Evolutionary conservation across 2,329 filamentous ascomycete species (phyloP), one percentile per base, ranked within the genome.

Genomic region (Fusarium tjaetaba): DNA sequence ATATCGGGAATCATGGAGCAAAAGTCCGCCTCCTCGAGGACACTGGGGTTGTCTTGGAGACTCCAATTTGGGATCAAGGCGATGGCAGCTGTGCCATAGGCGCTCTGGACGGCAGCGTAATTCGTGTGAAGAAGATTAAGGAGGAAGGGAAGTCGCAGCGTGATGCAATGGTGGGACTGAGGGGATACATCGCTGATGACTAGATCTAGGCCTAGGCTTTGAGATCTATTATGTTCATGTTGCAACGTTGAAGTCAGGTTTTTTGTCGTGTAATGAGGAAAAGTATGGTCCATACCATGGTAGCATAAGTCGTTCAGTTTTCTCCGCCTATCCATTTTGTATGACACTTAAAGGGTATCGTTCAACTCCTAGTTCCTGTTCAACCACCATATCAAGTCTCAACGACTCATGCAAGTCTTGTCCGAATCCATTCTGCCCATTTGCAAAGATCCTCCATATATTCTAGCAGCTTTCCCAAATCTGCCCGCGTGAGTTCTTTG

Each of bases 371-470:
- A 55, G 30, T 68, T 58, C 52, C 38, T 51, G 48, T 43, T 24
- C 18, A 45, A 53, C 46, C 43, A 53, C 39, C 36, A 28, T 24
- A 18, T 56, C 32, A 38, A 30, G 20, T 26, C 13, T n/a, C 11
- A 32, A 14, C 32, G 20, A 32, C 56, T 70, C 68, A 79, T n/a
- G 67, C 73, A 55, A 84, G 68, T 22, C 83, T 79, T 43, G 79
- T 82, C 65, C 86, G 81, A 43, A 89, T 85, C 85, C 86, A 88
- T 76, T 88, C 86, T 36, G 83, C 84, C 87, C 87, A 89, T 68
- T 84, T 82, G 67, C 86, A 86, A 53, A 89, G 75, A 70, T 89
- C 85, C 76, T 89, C 87, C 72, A 87, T 81, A 51, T 84, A 77
- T 80, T 88, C 86, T 53, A 89, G 77, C 63, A 84, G 79, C 49